Percentiles rank a stretch among this genome's conserved stretches.
Conservation (phyloP, 1,139 yeast species). For the Yamadazyma spencermartinsiae region DNA sequence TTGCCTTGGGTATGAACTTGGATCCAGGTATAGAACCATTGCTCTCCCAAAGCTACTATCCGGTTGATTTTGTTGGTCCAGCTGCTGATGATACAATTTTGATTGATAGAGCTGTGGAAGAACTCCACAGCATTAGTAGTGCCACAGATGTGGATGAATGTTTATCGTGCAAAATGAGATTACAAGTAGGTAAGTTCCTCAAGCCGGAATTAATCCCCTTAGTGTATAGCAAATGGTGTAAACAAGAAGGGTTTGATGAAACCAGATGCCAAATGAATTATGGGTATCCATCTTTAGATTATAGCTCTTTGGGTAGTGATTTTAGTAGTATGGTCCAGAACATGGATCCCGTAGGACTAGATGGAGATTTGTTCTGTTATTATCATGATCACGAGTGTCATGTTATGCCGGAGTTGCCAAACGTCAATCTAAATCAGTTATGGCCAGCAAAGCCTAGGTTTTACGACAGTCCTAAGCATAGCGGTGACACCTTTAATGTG, state of each 20-base stretch:
- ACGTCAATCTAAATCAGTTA: slow-evolving; percentile 36
- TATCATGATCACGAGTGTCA: slow-evolving; percentile 45
- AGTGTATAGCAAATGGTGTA: slow-evolving; percentile 46
- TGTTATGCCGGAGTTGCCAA: slow-evolving; percentile 43
- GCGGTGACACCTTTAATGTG: slow-evolving; percentile 22
- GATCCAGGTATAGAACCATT: too few relatives aligned
- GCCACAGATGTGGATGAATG: slow-evolving; percentile 29
- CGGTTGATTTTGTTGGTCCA: slow-evolving; percentile 5
- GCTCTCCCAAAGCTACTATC: slow-evolving; percentile 5
- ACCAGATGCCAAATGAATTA: slow-evolving; percentile 22
- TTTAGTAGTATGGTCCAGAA: slow-evolving; percentile 46
- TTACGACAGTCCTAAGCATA: slow-evolving; percentile 25
- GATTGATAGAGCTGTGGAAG: slow-evolving; percentile 16
- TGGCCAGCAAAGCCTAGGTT: slow-evolving; percentile 40
- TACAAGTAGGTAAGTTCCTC: slow-evolving; percentile 42
- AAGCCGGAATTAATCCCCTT: slow-evolving; percentile 44
- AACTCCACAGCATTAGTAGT: slow-evolving; percentile 21
- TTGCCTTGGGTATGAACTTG: neutral
- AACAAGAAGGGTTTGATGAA: slow-evolving; percentile 32
- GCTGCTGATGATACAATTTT: slow-evolving; percentile 17
- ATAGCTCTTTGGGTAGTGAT: slow-evolving; percentile 29
- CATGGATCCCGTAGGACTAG: slow-evolving; percentile 49
- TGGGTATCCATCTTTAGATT: slow-evolving; percentile 23
- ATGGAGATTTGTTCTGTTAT: slow-evolving; percentile 56
- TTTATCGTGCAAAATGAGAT: slow-evolving; percentile 38